phyloP scores from a whole-genome alignment of 2,329 filamentous ascomycete genomes.

The Penicillium occitanis region DNA sequence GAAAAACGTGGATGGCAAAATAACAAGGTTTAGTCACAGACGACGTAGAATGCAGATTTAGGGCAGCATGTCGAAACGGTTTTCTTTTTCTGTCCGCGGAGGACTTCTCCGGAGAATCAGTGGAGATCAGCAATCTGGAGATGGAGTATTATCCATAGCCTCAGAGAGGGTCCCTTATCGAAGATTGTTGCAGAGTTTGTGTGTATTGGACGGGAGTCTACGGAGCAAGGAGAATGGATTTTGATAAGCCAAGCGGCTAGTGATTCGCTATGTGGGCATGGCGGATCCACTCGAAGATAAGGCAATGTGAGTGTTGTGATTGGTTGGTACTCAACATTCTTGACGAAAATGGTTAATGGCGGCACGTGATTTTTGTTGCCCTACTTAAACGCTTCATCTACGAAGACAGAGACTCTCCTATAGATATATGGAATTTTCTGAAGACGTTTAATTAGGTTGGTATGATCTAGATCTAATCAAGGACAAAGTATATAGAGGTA shows the following conservation, averaged over 20 bases:
- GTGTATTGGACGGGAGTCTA: background rate
- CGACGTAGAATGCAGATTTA: background rate
- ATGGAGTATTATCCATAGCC: background rate
- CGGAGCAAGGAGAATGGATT: background rate
- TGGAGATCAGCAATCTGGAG: background rate
- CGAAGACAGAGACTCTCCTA: background rate
- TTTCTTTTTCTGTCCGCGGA: slow-evolving; percentile 15
- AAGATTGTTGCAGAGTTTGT: background rate
- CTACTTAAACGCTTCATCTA: background rate
- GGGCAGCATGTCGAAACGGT: background rate
- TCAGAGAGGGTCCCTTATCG: background rate
- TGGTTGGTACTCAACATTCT: background rate
- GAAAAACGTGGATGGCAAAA: background rate
- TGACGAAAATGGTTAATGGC: background rate
- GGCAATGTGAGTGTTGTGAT: background rate
- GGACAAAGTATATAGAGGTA: background rate
- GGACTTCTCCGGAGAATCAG: slow-evolving; percentile 18
- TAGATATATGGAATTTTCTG: background rate
- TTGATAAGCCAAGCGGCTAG: background rate
- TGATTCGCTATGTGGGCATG: background rate
- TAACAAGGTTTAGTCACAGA: slow-evolving; percentile 2
- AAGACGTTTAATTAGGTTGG: background rate
- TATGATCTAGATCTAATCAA: background rate
- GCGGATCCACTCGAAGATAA: slow-evolving; percentile 1
- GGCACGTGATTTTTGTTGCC: slow-evolving; percentile 7